Conservation (phyloP, 2,329 filamentous ascomycete species). For the Arthrobotrys sinensis region DNA sequence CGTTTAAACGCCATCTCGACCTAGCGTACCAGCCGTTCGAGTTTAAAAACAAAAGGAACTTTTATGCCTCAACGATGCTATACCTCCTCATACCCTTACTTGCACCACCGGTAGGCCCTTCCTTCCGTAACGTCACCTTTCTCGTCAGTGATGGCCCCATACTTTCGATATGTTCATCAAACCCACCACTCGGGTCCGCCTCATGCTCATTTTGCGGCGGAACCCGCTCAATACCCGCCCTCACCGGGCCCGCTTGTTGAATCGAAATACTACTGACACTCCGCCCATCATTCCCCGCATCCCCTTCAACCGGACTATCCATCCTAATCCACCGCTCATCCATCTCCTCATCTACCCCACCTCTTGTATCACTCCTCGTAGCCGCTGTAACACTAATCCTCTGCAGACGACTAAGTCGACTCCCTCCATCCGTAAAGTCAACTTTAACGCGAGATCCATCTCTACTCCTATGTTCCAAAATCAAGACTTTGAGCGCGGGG, state of each 20-base stretch:
- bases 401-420: slow-evolving; percentile 46
- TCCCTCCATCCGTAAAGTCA: slow-evolving; percentile 42
- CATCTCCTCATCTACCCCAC: slow-evolving; percentile 19
- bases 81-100: slow-evolving; percentile 2
- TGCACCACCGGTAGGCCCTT: not conserved
- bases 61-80: slow-evolving; percentile 33
- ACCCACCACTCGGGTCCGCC: not conserved
- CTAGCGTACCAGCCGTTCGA: not conserved
- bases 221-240: not conserved
- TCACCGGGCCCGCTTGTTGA: not conserved
- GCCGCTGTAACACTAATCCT: slow-evolving; percentile 39
- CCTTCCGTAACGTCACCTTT: slow-evolving; percentile 3
- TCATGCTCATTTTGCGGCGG: not conserved
- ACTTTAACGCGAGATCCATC: slow-evolving; percentile 47
- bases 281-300: not conserved
- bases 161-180: slow-evolving; percentile 30
- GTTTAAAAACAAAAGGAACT: not conserved
- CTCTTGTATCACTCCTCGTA: slow-evolving; percentile 26
- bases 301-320: slow-evolving; percentile 43
- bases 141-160: slow-evolving; percentile 5
- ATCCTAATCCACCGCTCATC: slow-evolving; percentile 46
- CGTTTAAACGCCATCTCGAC: not conserved
- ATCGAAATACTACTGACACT: slow-evolving; percentile 38
- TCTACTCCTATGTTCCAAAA: slow-evolving; percentile 49
- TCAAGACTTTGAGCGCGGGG: slow-evolving; percentile 49